A percentile compares a stretch with the other conserved stretches of the same genome.
These are phyloP conservation scores for Alternaria incomplexa DNA, from an alignment of 2,329 filamentous ascomycete species.

Conservation along the genomic window DNA sequence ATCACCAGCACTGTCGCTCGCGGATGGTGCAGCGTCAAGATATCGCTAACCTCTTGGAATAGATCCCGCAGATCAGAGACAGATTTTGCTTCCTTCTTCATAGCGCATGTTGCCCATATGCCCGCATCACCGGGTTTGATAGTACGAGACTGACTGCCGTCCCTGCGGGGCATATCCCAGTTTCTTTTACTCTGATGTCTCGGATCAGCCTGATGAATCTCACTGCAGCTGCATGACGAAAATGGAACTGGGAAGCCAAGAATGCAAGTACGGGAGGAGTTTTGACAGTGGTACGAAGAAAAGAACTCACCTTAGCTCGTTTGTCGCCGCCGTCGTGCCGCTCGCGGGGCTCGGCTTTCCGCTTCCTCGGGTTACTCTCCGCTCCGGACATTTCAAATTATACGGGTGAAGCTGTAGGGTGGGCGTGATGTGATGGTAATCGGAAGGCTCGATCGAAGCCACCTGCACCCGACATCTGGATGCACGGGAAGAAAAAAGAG, in stretches of 20 bases:
- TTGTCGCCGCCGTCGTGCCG: conserved; percentile 39
- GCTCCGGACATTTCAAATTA: conserved; percentile 14
- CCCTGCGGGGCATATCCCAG: conserved; percentile 51
- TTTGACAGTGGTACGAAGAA: conserved; percentile 17
- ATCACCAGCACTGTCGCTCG: neutral
- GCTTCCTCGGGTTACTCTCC: conserved; percentile 38
- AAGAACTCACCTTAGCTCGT: conserved; percentile 46
- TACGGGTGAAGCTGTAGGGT: neutral
- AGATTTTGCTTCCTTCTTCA: conserved; percentile 73
- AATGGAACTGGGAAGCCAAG: conserved; percentile 19
- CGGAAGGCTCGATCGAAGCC: neutral
- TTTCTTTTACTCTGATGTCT: conserved; percentile 50
- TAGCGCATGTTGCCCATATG: conserved; percentile 79
- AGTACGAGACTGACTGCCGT: conserved; percentile 34
- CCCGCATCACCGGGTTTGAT: conserved; percentile 74
- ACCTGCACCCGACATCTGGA: neutral
- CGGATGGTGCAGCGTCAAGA: neutral
- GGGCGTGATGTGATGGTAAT: conserved; percentile 5
- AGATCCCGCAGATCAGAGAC: conserved; percentile 70
- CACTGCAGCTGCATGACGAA: conserved; percentile 24
- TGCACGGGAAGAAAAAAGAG: conserved; percentile 3
- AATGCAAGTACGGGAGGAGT: conserved; percentile 10
- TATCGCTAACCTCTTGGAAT: conserved; percentile 66
- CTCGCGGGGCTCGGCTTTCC: conserved; percentile 44
- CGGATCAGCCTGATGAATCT: conserved; percentile 21